phyloP scores from a whole-genome alignment of 2,329 filamentous ascomycete genomes.

The Ceratocystis eucalypticola region DNA sequence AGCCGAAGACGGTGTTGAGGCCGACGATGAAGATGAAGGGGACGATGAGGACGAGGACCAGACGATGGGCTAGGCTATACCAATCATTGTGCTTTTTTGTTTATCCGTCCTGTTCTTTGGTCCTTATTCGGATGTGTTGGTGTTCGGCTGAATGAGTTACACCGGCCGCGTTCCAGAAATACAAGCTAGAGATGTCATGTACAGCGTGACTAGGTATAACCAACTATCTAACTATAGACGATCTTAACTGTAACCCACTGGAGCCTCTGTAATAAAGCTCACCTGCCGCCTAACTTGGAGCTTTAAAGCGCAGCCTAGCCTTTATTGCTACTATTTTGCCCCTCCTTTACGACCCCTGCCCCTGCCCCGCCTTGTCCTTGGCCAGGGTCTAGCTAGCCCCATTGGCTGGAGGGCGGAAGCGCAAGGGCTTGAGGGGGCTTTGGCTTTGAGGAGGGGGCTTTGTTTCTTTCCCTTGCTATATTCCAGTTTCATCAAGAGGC shows the following conservation, averaged over 20 bases:
- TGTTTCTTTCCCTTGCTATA: not conserved
- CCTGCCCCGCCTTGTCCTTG: not conserved
- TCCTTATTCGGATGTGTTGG: too few relatives aligned
- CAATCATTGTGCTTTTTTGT: not conserved
- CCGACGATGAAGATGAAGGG: conserved; percentile 12
- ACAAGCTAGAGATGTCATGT: too few relatives aligned
- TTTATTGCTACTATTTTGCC: not conserved
- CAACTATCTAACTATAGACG: too few relatives aligned
- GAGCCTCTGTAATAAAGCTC: too few relatives aligned
- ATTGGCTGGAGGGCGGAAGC: not conserved
- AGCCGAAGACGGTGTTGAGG: conserved; percentile 18
- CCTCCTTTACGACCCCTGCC: not conserved
- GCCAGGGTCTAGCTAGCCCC: not conserved
- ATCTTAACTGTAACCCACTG: too few relatives aligned
- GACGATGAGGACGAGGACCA: conserved; percentile 14
- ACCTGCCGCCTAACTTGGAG: too few relatives aligned
- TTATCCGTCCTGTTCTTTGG: too few relatives aligned
- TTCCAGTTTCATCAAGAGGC: not conserved
- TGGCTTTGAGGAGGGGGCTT: not conserved
- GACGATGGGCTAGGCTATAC: conserved; percentile 4
- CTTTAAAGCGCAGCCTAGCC: not conserved
- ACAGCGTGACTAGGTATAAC: too few relatives aligned
- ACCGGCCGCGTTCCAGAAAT: too few relatives aligned
- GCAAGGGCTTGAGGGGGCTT: not conserved
- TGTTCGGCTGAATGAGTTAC: too few relatives aligned